A percentile compares a stretch with the other conserved stretches of the same genome.
Evolutionary conservation across 768 basidiomycete species (phyloP).

Genomic region (Panellus pusillus): DNA sequence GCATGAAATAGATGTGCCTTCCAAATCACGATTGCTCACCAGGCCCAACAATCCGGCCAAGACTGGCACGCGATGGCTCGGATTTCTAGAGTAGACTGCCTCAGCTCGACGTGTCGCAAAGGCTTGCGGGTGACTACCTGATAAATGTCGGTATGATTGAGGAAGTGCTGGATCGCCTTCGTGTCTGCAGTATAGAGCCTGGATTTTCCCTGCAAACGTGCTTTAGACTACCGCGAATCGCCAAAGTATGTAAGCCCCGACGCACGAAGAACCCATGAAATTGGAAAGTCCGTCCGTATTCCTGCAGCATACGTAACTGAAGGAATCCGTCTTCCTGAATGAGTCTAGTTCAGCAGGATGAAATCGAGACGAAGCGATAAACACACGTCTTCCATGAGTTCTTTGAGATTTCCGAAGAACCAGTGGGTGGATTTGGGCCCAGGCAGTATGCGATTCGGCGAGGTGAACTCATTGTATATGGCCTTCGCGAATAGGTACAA

Average conservation of each 20-base stretch:
- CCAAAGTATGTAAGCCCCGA: not conserved
- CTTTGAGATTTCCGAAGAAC: conserved; percentile 9
- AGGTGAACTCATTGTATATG: not conserved
- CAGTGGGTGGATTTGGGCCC: conserved; percentile 13
- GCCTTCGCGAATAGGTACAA: not conserved
- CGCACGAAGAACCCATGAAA: no score
- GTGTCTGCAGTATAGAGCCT: not conserved
- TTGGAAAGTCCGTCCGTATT: no score
- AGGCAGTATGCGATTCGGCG: not conserved
- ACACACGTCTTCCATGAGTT: conserved; percentile 3
- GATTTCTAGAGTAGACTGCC: not conserved
- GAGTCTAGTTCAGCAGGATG: no score
- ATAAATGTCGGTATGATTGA: conserved; percentile 7
- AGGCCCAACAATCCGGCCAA: conserved; percentile 8
- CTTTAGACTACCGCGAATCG: no score
- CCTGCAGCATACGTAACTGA: no score
- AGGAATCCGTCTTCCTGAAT: not conserved
- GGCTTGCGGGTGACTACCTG: no score
- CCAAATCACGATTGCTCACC: not conserved
- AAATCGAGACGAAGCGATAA: not conserved
- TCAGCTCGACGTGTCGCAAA: no score
- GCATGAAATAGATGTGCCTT: not conserved
- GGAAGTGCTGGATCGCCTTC: conserved; percentile 13
- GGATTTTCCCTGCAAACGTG: not conserved
- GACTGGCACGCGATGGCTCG: not conserved